Base-by-base conservation (phyloP, 345 rosid species). In the Rhizophora mangle region DNA sequence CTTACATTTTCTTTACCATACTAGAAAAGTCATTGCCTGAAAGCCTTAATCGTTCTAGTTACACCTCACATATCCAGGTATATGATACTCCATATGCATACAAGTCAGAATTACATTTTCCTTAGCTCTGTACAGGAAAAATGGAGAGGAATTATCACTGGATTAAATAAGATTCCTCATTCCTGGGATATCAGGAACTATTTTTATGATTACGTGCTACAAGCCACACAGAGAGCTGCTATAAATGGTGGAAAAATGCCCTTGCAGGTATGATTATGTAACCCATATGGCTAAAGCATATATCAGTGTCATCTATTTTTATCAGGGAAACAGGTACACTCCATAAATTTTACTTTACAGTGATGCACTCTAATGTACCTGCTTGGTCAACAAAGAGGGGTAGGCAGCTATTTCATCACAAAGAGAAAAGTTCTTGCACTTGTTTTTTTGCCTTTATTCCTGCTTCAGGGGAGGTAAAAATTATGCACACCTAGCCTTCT, bases 111-210 rank as follows among this genome's bases (percentile, higher is more conserved):
- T 19, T 62, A 55, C 62, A 11, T 37, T 24, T 9, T 20, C 22
- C 49, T 71, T 81, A 63, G 72, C 69, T 61, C 68, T 76, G 72
- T 85, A 53, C 86, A 89, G 98, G 92, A 79, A 49, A 86, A 81
- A 29, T 93, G 97, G 98, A 84, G 87, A 78, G 98, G 98, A 74
- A 89, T 91, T 76, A 96, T 97, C 6, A 89, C 94, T 32, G 83
- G 91, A 71, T 74, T 93, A 86, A 93, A 93, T 76, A 93, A 93
- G 71, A 81, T 91, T 79, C 97, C 98, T 76, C 98, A 91, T 81
- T 93, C 97, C 7, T 84, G 92, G 70, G 96, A 93, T 76, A 91
- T 93, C 72, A 83, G 98, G 77, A 77, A 77, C 54, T 93, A 91
- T 83, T 93, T 93, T 79, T 91, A 89, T 64, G 81, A 86, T 30